Base-by-base conservation (phyloP, 345 rosid species). In the Rhodomyrtus tomentosa region DNA sequence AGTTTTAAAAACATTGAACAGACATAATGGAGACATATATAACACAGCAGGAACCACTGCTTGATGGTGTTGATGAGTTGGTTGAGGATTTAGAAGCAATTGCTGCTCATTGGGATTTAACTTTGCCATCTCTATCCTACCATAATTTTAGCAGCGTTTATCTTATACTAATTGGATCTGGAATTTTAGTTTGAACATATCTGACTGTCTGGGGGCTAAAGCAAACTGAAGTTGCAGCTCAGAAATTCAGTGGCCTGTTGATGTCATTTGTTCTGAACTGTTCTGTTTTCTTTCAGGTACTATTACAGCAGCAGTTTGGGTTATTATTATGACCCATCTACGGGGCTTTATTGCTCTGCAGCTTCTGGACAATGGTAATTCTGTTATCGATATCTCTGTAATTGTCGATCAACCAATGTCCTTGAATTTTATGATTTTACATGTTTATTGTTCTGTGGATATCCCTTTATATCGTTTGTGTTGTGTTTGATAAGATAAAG, bases 261-360 rank as follows among this genome's bases (percentile, higher is more conserved):
- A 24, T 50, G 42, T 81, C 55, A 50, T 15, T 52, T 45, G 59
- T 21, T 50, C 49, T 49, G 13, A 59, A 72, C 85, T 48, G 53
- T 27, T 50, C n/a, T 50, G 21, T 59, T 73, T 12, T 49, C n/a
- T 85, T 84, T 84, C 95, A 96, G 99, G 88, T 98, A 96, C 91
- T 98, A 98, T 87, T 95, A 95, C 90, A 98, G 95, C 90, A 92
- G 98, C 93, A 93, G 90, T 87, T 89, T 91, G 90, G 99, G 99
- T 53, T 95, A 96, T 90, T 95, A 93, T 82, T 97, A 94, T 80
- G 99, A 97, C 80, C 91, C 99, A 73, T 91, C 95, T 40, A 93
- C 98, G 1, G 93, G 96, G 83, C 89, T 97, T 27, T 94, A 91
- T 88, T 95, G 96, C 89, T 92, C 90, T 6, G 99, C 98, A 79